Percentiles rank a stretch among this genome's conserved stretches.
phyloP scores from a whole-genome alignment of 768 basidiomycete species.

The Leccinellum albellum region DNA sequence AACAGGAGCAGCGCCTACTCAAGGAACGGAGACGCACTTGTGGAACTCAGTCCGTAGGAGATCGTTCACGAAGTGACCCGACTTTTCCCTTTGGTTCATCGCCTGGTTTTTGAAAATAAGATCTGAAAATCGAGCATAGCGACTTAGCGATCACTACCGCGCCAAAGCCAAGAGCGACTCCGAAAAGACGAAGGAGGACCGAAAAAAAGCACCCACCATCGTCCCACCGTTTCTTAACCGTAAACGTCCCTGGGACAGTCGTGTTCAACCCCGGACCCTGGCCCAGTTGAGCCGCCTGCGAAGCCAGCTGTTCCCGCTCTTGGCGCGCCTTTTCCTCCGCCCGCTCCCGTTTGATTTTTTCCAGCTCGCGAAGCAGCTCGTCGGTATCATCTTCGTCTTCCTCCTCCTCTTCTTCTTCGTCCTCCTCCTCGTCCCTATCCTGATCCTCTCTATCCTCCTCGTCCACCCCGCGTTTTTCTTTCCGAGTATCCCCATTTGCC shows the following conservation, averaged over 20 bases:
- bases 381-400: constrained; percentile 75
- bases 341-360: constrained; percentile 95
- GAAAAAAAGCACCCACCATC: constrained; percentile 56
- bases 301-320: constrained; percentile 71
- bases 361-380: constrained; percentile 91
- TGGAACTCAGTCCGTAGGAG: constrained; percentile 91
- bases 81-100: constrained; percentile 57
- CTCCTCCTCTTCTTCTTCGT: constrained; percentile 57
- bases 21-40: constrained; percentile 52
- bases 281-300: constrained; percentile 65
- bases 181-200: not conserved
- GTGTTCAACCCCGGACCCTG: constrained; percentile 71
- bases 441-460: constrained; percentile 77
- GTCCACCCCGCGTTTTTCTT: constrained; percentile 44
- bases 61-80: constrained; percentile 91
- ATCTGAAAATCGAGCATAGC: constrained; percentile 44
- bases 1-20: not conserved
- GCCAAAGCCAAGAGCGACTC: not conserved
- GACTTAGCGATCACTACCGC: not conserved
- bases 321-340: constrained; percentile 87
- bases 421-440: constrained; percentile 44
- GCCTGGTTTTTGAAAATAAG: constrained; percentile 99
- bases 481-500: constrained; percentile 33
- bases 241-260: constrained; percentile 76
- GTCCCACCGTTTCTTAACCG: constrained; percentile 93